Conservation (phyloP, 495 filamentous ascomycete genomes). For the Amorphotheca resinae region DNA sequence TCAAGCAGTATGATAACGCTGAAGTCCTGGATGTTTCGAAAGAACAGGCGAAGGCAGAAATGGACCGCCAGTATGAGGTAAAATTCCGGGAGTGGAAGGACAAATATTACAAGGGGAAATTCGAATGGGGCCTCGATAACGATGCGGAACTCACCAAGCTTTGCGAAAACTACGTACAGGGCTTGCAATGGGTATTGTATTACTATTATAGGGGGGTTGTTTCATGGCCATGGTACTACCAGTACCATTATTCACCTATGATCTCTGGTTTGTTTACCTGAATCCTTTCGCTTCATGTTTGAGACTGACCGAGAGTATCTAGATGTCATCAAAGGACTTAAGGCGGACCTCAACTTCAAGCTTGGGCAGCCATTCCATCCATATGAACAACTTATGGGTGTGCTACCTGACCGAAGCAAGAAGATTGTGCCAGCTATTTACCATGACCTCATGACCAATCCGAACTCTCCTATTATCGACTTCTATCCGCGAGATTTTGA, state of each 20-base stretch:
- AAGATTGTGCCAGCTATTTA: slow-evolving; percentile 84
- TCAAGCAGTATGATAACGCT: slow-evolving; percentile 83
- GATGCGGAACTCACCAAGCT: slow-evolving; percentile 71
- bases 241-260: slow-evolving; percentile 95
- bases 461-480: slow-evolving; percentile 89
- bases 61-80: slow-evolving; percentile 71
- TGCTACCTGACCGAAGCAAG: slow-evolving; percentile 93
- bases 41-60: slow-evolving; percentile 61
- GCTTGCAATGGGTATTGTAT: slow-evolving; percentile 94
- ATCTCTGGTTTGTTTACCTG: slow-evolving; percentile 56
- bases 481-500: slow-evolving; percentile 98
- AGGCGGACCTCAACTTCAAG: slow-evolving; percentile 80
- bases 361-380: slow-evolving; percentile 90
- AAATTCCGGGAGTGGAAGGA: slow-evolving; percentile 89
- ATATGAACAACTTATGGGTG: slow-evolving; percentile 96
- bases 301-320: no score
- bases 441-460: slow-evolving; percentile 81
- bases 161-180: slow-evolving; percentile 94
- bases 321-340: slow-evolving; percentile 82
- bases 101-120: slow-evolving; percentile 81
- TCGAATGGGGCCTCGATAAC: slow-evolving; percentile 77
- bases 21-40: slow-evolving; percentile 68
- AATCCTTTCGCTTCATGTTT: no score
- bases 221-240: slow-evolving; percentile 98
- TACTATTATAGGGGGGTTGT: slow-evolving; percentile 97